Evolutionary conservation across 1,139 yeast genomes (phyloP).

Genomic region (Suhomyces panamericanus): DNA sequence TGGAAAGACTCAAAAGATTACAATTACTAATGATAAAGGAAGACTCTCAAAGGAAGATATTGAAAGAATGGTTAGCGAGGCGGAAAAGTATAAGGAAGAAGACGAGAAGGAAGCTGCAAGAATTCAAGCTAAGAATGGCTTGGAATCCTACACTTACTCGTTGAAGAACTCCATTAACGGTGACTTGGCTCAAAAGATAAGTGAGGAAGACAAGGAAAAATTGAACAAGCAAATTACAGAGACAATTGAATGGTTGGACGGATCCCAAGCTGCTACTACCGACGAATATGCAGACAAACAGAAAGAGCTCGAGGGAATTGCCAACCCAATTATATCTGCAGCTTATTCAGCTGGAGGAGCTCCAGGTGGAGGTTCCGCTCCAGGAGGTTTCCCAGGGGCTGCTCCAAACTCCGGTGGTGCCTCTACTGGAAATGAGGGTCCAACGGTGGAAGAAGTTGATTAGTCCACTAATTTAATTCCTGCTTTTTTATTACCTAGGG

Average conservation of each 20-base stretch:
- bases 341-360: slow-evolving; percentile 58
- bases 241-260: slow-evolving; percentile 51
- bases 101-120: slow-evolving; percentile 82
- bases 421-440: slow-evolving; percentile 43
- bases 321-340: slow-evolving; percentile 65
- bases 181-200: slow-evolving; percentile 52
- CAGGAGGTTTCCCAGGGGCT: slow-evolving; percentile 42
- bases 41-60: slow-evolving; percentile 31
- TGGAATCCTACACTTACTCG: slow-evolving; percentile 86
- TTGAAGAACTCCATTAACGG: slow-evolving; percentile 62
- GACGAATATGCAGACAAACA: slow-evolving; percentile 60
- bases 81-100: slow-evolving; percentile 81
- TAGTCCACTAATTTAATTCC: slow-evolving; percentile 22
- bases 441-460: slow-evolving; percentile 76
- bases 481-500: slow-evolving; percentile 1
- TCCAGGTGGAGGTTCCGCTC: slow-evolving; percentile 27
- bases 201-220: slow-evolving; percentile 43
- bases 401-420: slow-evolving; percentile 42
- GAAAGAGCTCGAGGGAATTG: slow-evolving; percentile 63
- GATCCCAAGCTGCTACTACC: slow-evolving; percentile 51
- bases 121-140: slow-evolving; percentile 72
- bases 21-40: slow-evolving; percentile 55
- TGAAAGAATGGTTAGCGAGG: slow-evolving; percentile 37
- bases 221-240: slow-evolving; percentile 45
- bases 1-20: slow-evolving; percentile 72